Conservation (phyloP, 495 filamentous ascomycete species). For the Viridothelium virens region DNA sequence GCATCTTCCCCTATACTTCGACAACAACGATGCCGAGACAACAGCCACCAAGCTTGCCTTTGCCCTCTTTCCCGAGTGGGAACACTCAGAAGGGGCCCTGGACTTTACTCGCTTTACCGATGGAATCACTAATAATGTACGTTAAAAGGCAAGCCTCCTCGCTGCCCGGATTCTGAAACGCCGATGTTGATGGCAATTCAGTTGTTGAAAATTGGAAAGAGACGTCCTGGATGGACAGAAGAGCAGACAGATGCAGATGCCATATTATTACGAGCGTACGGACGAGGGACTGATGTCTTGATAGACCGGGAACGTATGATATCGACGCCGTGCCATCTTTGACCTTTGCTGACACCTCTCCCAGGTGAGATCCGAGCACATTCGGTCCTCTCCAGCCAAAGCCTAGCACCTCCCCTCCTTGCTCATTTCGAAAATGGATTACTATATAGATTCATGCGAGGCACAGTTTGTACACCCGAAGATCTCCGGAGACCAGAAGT, state of each 20-base stretch:
- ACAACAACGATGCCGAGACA: constrained; percentile 23
- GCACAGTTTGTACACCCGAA: constrained; percentile 65
- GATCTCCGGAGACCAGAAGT: constrained; percentile 62
- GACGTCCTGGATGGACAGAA: constrained; percentile 63
- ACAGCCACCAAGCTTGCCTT: constrained; percentile 51
- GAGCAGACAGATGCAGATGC: constrained; percentile 78
- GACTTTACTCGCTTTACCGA: constrained; percentile 90
- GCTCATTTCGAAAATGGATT: constrained; percentile 95
- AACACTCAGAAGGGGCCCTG: constrained; percentile 61
- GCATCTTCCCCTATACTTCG: constrained; percentile 21
- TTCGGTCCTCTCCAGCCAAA: constrained; percentile 64
- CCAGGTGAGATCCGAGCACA: constrained; percentile 63
- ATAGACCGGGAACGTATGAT: constrained; percentile 84
- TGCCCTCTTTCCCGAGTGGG: constrained; percentile 77
- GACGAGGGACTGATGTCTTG: constrained; percentile 84
- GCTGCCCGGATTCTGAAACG: not conserved
- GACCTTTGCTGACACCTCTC: not conserved
- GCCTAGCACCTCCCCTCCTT: constrained; percentile 76
- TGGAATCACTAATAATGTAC: constrained; percentile 92
- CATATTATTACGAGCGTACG: constrained; percentile 87
- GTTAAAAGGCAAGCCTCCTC: constrained; percentile 29
- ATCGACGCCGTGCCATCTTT: not conserved
- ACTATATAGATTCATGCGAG: constrained; percentile 83
- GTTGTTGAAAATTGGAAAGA: constrained; percentile 81
- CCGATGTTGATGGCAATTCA: constrained; percentile 28